phyloP scores from a whole-genome alignment of 2,329 filamentous ascomycete species.

The Coniochaeta sp. region DNA sequence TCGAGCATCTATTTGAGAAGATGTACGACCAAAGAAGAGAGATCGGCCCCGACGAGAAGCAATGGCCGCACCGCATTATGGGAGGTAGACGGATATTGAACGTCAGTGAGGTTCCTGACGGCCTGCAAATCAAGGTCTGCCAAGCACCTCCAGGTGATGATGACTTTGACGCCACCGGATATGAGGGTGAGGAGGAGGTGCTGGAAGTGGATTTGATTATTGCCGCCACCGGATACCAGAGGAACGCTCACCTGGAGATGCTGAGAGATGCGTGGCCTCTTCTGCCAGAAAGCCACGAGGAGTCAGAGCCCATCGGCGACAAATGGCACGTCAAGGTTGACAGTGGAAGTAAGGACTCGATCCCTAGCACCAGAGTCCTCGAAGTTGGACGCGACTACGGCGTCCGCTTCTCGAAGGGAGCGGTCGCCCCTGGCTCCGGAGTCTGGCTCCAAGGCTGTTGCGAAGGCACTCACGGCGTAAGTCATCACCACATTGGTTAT shows the following conservation, averaged over 20 bases:
- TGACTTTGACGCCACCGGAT: conserved; percentile 9
- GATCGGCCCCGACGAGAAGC: conserved; percentile 57
- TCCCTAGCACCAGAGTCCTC: conserved; percentile 36
- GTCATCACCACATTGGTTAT: conserved; percentile 27
- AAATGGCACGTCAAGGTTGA: conserved; percentile 14
- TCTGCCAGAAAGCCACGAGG: conserved; percentile 41
- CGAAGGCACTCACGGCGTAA: conserved; percentile 84
- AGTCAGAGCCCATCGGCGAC: background rate
- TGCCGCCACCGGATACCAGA: conserved; percentile 78
- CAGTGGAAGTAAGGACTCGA: conserved; percentile 1
- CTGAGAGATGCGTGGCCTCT: conserved; percentile 60
- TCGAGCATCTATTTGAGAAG: conserved; percentile 80
- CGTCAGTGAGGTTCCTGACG: conserved; percentile 44
- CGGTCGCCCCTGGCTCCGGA: conserved; percentile 66
- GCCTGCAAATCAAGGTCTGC: conserved; percentile 53
- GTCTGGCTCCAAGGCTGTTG: conserved; percentile 94
- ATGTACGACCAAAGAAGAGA: conserved; percentile 80
- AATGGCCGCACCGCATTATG: conserved; percentile 79
- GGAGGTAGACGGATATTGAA: conserved; percentile 58
- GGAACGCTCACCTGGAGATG: conserved; percentile 72
- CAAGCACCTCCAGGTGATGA: conserved; percentile 30
- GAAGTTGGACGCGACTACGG: conserved; percentile 71
- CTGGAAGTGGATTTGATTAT: conserved; percentile 76
- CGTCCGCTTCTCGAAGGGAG: conserved; percentile 61
- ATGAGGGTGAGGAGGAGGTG: conserved; percentile 41